A percentile compares a stretch with the other conserved stretches of the same genome.
Conservation (phyloP, 73 alveolate species). For the Paramecium octaurelia region DNA sequence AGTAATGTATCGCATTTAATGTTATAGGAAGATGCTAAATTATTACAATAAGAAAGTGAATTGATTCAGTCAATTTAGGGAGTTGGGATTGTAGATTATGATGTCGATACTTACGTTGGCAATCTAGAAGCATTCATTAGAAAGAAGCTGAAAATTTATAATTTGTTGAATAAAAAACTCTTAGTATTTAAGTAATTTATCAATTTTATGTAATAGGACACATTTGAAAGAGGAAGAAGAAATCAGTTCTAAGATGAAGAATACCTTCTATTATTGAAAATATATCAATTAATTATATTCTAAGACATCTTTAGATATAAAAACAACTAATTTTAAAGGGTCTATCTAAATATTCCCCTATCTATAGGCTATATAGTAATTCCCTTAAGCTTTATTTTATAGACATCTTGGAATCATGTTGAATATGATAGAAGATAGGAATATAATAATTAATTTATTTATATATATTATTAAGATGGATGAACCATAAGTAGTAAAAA, state of each 20-base stretch:
- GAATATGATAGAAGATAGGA: background rate
- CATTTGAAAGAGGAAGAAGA: conserved; percentile 63
- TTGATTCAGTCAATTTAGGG: conserved; percentile 83
- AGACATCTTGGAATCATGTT: no score
- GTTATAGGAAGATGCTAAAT: conserved; percentile 86
- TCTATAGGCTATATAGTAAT: no score
- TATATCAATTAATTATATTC: background rate
- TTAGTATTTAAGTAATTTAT: conserved; percentile 76
- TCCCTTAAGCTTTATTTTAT: no score
- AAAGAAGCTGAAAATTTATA: conserved; percentile 84
- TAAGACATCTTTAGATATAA: background rate
- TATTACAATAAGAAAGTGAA: conserved; percentile 94
- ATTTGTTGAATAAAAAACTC: conserved; percentile 76
- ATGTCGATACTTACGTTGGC: conserved; percentile 88
- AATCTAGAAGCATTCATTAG: conserved; percentile 79
- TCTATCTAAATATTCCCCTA: no score
- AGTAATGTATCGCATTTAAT: background rate
- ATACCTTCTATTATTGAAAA: conserved; percentile 59
- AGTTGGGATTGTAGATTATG: conserved; percentile 79
- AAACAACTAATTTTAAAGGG: no score
- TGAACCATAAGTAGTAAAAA: conserved; percentile 20
- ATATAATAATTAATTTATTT: no score
- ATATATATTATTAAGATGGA: background rate
- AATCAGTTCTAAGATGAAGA: conserved; percentile 57
- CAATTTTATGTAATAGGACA: background rate